Conservation (phyloP, 1,139 yeast genomes). For the Geotrichum reessii region DNA sequence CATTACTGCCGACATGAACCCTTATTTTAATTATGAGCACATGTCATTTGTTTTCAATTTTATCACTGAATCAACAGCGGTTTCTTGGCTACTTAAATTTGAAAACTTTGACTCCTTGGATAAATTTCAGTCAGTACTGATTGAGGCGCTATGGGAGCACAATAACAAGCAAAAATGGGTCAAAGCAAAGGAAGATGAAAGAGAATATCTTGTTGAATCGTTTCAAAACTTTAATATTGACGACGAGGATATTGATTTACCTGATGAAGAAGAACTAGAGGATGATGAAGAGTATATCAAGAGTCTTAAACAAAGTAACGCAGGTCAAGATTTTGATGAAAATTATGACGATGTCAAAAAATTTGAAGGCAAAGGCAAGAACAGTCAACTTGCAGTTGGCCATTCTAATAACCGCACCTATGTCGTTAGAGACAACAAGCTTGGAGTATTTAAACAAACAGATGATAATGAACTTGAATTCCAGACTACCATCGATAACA, state of each 20-base stretch:
- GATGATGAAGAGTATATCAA: constrained; percentile 25
- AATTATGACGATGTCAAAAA: constrained; percentile 34
- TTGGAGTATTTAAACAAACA: constrained; percentile 71
- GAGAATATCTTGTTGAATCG: constrained; percentile 48
- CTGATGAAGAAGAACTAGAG: constrained; percentile 29
- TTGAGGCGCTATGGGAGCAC: constrained; percentile 57
- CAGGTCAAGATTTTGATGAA: constrained; percentile 32
- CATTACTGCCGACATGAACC: constrained; percentile 51
- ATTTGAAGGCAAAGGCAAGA: constrained; percentile 39
- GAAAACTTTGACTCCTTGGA: constrained; percentile 39
- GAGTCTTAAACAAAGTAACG: constrained; percentile 21
- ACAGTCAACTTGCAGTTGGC: constrained; percentile 66
- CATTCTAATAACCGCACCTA: constrained; percentile 63
- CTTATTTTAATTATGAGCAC: constrained; percentile 56
- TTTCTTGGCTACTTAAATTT: constrained; percentile 64
- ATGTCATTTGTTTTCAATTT: constrained; percentile 65
- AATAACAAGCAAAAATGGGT: constrained; percentile 50
- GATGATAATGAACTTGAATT: constrained; percentile 51
- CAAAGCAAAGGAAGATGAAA: constrained; percentile 40
- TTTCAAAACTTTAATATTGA: constrained; percentile 38
- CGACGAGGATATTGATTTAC: constrained; percentile 40
- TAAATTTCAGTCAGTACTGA: constrained; percentile 49
- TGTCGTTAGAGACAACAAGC: constrained; percentile 69
- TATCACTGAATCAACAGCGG: constrained; percentile 39
- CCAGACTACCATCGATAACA: constrained; percentile 58